phyloP scores from a whole-genome alignment of 306 rosid genomes.

The Acacia melanoxylon region DNA sequence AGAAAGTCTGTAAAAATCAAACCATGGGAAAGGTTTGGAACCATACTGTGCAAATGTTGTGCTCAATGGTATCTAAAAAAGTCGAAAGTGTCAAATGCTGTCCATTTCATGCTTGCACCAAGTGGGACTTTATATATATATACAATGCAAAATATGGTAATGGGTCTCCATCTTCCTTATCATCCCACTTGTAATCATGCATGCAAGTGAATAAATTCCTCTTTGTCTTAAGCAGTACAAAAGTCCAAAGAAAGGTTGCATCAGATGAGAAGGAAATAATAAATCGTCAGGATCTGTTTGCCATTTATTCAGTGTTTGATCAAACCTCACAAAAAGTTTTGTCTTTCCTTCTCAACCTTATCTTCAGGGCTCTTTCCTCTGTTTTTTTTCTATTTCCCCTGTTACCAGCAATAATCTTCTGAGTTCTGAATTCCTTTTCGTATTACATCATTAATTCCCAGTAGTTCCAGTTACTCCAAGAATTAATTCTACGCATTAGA shows the following conservation, averaged over 20 bases:
- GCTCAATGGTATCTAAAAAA: slow-evolving; percentile 25
- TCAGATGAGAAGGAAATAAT: slow-evolving; percentile 7
- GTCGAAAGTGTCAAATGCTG: slow-evolving; percentile 35
- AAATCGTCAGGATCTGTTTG: neutral
- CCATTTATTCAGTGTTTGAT: neutral
- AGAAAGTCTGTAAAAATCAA: slow-evolving; percentile 29
- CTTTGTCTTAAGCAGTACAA: slow-evolving; percentile 54
- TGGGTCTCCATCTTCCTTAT: slow-evolving; percentile 36
- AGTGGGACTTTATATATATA: slow-evolving; percentile 26
- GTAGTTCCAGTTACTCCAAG: neutral
- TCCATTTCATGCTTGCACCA: slow-evolving; percentile 35
- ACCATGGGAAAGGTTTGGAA: slow-evolving; percentile 33
- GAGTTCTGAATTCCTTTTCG: neutral
- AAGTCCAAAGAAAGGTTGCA: slow-evolving; percentile 47
- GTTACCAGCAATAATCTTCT: neutral
- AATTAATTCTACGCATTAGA: neutral
- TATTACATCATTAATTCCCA: neutral
- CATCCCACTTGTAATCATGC: slow-evolving; percentile 55
- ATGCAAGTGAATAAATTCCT: slow-evolving; percentile 34
- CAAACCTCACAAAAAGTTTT: slow-evolving; percentile 23
- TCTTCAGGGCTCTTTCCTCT: slow-evolving; percentile 9
- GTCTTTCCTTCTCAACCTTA: slow-evolving; percentile 28
- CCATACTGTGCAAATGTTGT: slow-evolving; percentile 22
- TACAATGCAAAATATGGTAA: slow-evolving; percentile 15
- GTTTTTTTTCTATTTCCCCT: neutral